Base-by-base conservation (phyloP, 1,139 yeast genomes). In the Dujonia santamariae region DNA sequence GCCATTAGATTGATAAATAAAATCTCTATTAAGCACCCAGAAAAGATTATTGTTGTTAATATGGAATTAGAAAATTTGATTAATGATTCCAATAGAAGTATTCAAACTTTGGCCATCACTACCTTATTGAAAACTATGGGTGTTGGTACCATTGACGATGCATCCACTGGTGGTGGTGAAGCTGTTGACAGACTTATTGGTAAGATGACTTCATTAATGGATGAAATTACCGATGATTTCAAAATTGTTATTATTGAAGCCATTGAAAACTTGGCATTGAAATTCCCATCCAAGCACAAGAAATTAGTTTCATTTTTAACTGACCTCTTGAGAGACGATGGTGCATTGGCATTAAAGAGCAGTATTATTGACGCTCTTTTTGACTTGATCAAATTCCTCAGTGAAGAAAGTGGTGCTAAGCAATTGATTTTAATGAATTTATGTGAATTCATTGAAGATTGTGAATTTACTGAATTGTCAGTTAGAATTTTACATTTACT, bases 51-150 rank as follows among this genome's bases (percentile, higher is more conserved):
- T 48, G 78, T 78, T 30, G 72, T 68, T 26, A 90, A 86, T 54
- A 67, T 74, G 37, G 97, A 88, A 57, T 75, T 92, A 53, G 98
- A 92, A 62, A 68, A 78, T 26, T 74, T 92, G 56, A 87, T 94
- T 49, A 83, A 84, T 56, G 97, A 92, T 59, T 57, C 88, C 26
- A 88, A 86, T 61, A 79, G 96, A 61, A 83, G 96, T 26, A 80
- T 92, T 48, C 92, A 97, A n/a, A 92, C 98, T n/a, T 90, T 88
- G 60, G 97, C 98, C 20, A 92, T 92, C 56, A 92, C 98, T 29
- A 92, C 97, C 3, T 72, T 92, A 53, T 78, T 92, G 58, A 92
- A 90, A 65, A 92, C 98, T 5, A 96, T 97, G 60, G 92, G 92
- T 41, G 84, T 88, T 41, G 73, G 75, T 35, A 61, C 72, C 12